Evolutionary conservation across 352 stramenopile species (phyloP).

Genomic region (Globisporangium echinulatum): DNA sequence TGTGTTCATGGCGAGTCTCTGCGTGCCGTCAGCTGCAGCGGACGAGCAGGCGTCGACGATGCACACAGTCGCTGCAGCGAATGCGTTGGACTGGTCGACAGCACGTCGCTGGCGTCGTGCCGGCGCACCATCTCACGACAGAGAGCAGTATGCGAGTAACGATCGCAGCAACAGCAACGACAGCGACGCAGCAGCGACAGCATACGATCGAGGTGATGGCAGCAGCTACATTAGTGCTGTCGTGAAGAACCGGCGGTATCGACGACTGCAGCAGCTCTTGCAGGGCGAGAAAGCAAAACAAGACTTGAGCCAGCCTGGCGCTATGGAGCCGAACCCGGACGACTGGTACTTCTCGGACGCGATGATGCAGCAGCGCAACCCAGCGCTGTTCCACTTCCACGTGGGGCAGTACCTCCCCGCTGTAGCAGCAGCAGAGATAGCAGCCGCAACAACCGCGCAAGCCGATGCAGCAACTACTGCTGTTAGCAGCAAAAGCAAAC

Average conservation of each 20-base stretch:
- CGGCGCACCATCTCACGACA: neutral
- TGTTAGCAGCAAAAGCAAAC: neutral
- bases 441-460: neutral
- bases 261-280: constrained; percentile 61
- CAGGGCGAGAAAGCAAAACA: constrained; percentile 8
- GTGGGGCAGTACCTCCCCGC: constrained; percentile 58
- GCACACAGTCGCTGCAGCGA: neutral
- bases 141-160: neutral
- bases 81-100: constrained; percentile 6
- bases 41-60: constrained; percentile 3
- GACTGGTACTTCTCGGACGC: constrained; percentile 75
- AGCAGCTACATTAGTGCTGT: constrained; percentile 9
- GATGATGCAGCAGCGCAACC: constrained; percentile 75
- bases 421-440: neutral
- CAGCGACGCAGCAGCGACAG: neutral
- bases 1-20: constrained; percentile 72
- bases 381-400: constrained; percentile 80
- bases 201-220: neutral
- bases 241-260: constrained; percentile 72
- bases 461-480: neutral
- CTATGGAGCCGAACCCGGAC: constrained; percentile 11
- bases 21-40: constrained; percentile 17
- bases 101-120: neutral
- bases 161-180: neutral
- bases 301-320: constrained; percentile 6